phyloP scores from a whole-genome alignment of 306 rosid species.

The Citrullus mucosospermus region DNA sequence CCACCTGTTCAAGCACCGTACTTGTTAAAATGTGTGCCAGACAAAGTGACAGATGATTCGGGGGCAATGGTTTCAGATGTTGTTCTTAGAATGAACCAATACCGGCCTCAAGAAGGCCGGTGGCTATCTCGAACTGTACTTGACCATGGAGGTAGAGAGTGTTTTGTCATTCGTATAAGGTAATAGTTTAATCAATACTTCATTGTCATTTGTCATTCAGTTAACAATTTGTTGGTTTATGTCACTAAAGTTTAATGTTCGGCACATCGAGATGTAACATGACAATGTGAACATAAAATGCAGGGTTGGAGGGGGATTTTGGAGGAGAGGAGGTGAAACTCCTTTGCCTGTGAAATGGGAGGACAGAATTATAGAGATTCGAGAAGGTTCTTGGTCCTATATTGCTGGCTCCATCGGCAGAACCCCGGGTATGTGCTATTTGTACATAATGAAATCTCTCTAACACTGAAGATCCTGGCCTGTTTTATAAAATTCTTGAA shows the following conservation, averaged over 20 bases:
- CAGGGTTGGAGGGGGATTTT: conserved; percentile 83
- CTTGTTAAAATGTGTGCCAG: conserved; percentile 86
- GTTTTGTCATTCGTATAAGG: conserved; percentile 80
- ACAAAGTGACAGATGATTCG: conserved; percentile 74
- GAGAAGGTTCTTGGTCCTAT: conserved; percentile 90
- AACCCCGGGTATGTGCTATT: conserved; percentile 59
- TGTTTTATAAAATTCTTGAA: no score
- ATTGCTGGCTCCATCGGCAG: conserved; percentile 73
- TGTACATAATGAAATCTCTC: background rate
- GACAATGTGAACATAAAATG: conserved; percentile 14
- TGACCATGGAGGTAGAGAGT: conserved; percentile 92
- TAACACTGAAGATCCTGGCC: background rate
- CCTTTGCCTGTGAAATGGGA: conserved; percentile 83
- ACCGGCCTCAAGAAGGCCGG: conserved; percentile 94
- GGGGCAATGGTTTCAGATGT: conserved; percentile 86
- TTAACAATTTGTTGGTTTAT: background rate
- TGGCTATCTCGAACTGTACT: conserved; percentile 92
- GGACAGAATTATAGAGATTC: conserved; percentile 74
- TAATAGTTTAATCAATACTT: conserved; percentile 9
- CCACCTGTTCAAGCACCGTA: conserved; percentile 90
- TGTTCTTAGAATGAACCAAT: conserved; percentile 65
- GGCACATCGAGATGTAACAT: background rate
- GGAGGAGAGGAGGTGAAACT: conserved; percentile 90
- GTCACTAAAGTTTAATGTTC: background rate
- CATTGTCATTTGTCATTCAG: background rate